Evolutionary conservation across 345 rosid genomes (phyloP).

Genomic region (Boechera divaricarpa): DNA sequence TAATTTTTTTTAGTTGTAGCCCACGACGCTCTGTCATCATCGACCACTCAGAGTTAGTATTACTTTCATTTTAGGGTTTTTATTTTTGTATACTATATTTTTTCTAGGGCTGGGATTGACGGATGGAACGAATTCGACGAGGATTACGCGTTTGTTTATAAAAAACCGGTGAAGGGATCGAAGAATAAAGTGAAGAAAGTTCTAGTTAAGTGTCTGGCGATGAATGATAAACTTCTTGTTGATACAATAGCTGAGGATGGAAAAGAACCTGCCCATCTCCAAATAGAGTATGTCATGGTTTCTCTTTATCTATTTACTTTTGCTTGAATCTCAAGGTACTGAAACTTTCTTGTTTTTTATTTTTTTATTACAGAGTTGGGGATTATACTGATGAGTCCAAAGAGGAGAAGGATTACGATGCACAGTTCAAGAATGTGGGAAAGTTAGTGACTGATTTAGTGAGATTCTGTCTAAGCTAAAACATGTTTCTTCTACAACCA

Average conservation of each 20-base stretch:
- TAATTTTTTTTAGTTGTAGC: conserved; percentile 30
- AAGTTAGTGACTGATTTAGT: conserved; percentile 57
- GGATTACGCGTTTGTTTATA: conserved; percentile 77
- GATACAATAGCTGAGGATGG: conserved; percentile 62
- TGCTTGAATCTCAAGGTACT: not conserved
- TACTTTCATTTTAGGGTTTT: not conserved
- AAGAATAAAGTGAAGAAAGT: conserved; percentile 55
- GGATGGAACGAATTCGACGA: conserved; percentile 70
- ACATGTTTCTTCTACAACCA: conserved; percentile 40
- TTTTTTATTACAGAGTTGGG: conserved; percentile 51
- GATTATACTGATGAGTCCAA: conserved; percentile 40
- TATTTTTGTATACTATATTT: not conserved
- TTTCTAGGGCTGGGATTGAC: conserved; percentile 54
- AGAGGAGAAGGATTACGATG: not conserved
- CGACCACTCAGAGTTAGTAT: conserved; percentile 49
- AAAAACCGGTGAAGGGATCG: conserved; percentile 26
- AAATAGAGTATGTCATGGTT: conserved; percentile 55
- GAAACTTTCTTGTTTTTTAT: not conserved
- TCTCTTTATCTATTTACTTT: not conserved
- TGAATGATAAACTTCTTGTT: conserved; percentile 61
- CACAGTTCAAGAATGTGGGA: conserved; percentile 54
- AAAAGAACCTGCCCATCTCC: conserved; percentile 60
- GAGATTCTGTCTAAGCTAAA: conserved; percentile 55
- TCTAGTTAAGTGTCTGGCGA: conserved; percentile 67
- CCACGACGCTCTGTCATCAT: conserved; percentile 56